phyloP scores from a whole-genome alignment of 2,329 filamentous ascomycete species.

The Beauveria sp. region DNA sequence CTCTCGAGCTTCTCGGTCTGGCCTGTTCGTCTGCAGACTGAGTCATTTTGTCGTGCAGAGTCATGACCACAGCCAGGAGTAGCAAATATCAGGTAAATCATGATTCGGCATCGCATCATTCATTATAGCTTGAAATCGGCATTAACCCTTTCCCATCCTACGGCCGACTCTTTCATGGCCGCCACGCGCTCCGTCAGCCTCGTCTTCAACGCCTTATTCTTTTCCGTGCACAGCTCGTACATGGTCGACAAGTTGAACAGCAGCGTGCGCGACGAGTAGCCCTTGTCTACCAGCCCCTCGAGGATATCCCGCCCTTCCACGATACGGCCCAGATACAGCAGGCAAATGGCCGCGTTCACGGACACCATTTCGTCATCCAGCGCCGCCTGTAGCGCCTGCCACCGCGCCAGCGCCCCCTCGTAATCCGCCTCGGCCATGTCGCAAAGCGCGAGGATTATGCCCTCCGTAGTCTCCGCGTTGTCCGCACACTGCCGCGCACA shows the following conservation, averaged over 20 bases:
- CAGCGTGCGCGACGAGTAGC: constrained; percentile 66
- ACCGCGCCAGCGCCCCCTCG: constrained; percentile 51
- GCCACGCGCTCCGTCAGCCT: constrained; percentile 64
- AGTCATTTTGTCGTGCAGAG: too few species aligned
- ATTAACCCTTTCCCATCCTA: constrained; percentile 64
- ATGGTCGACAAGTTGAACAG: constrained; percentile 87
- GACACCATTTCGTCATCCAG: constrained; percentile 58
- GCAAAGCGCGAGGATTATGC: constrained; percentile 59
- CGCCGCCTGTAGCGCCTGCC: constrained; percentile 42
- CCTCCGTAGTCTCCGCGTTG: constrained; percentile 29
- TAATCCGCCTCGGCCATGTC: constrained; percentile 74
- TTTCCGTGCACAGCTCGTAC: constrained; percentile 85
- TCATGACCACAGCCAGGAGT: not conserved
- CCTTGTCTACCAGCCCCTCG: constrained; percentile 54
- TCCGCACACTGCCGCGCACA: constrained; percentile 33
- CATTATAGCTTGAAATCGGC: constrained; percentile 64
- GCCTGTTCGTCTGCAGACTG: too few species aligned
- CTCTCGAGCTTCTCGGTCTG: too few species aligned
- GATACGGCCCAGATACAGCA: constrained; percentile 74
- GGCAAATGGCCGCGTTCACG: constrained; percentile 77
- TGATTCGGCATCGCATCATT: not conserved
- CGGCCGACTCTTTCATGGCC: constrained; percentile 42
- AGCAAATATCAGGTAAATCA: not conserved
- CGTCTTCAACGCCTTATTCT: constrained; percentile 61
- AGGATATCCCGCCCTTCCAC: constrained; percentile 61